Percentiles rank a stretch among this genome's conserved stretches.
phyloP scores from a whole-genome alignment of 2,329 filamentous ascomycete genomes.

The Fusarium guadeloupense region DNA sequence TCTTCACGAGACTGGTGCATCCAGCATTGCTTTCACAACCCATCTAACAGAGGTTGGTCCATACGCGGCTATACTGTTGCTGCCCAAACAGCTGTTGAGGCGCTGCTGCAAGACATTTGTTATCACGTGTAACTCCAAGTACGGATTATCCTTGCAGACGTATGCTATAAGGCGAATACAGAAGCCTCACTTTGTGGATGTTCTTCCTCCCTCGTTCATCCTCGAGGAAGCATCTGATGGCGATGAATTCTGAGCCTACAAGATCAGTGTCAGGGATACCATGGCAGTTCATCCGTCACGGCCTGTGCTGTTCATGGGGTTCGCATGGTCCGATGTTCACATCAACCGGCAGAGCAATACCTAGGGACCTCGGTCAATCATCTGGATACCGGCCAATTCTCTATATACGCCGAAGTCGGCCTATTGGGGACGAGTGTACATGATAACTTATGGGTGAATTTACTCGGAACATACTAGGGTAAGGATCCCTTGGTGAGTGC shows the following conservation, averaged over 20 bases:
- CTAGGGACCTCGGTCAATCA: background rate
- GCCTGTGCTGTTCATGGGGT: background rate
- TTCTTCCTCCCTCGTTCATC: slow-evolving; percentile 1
- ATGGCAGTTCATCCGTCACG: background rate
- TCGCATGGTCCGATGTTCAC: slow-evolving; percentile 4
- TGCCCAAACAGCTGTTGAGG: background rate
- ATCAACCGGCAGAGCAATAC: background rate
- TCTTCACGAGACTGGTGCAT: background rate
- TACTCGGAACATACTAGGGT: no score
- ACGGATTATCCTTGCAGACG: background rate
- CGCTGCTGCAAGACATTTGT: background rate
- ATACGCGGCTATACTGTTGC: background rate
- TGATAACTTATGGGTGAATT: no score
- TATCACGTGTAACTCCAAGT: background rate
- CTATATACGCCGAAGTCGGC: background rate
- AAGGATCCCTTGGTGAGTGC: background rate
- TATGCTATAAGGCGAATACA: background rate
- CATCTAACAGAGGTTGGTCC: background rate
- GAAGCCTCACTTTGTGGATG: background rate
- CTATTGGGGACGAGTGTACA: no score
- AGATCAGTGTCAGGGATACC: background rate
- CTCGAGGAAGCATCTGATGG: slow-evolving; percentile 3
- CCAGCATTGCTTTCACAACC: background rate
- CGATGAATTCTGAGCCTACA: background rate
- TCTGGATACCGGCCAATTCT: background rate